Conservation (phyloP, 371 early-diverging fungal genomes). For the Fennellomyces sp. region DNA sequence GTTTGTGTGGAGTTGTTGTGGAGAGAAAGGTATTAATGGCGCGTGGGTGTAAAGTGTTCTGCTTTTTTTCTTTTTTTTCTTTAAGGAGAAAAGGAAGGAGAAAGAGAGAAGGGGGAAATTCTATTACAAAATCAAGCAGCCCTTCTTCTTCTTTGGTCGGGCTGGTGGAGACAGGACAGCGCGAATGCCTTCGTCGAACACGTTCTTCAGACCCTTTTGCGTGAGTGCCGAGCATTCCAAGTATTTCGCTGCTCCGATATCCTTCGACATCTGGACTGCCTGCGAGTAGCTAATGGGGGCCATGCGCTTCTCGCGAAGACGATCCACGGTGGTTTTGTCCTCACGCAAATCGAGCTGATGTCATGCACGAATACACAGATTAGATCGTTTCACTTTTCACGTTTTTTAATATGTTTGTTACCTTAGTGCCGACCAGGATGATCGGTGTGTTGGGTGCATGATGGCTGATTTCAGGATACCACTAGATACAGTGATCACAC, state of each 20-base stretch:
- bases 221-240: conserved; percentile 99
- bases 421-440: conserved; percentile 99
- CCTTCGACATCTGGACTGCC: conserved; percentile 90
- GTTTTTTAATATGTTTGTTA: too few species aligned
- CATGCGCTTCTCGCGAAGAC: conserved; percentile 87
- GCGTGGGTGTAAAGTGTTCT: background rate
- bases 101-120: conserved; percentile 5
- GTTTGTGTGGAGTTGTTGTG: background rate
- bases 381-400: too few species aligned
- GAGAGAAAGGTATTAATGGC: background rate
- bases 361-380: too few species aligned
- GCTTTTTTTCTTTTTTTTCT: background rate
- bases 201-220: conserved; percentile 96
- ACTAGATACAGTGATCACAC: conserved; percentile 48
- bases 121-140: conserved; percentile 67
- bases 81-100: background rate
- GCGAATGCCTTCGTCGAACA: conserved; percentile 97
- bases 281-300: conserved; percentile 89
- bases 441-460: conserved; percentile 95
- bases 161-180: conserved; percentile 78
- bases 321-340: conserved; percentile 87
- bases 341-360: conserved; percentile 97
- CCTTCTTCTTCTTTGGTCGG: conserved; percentile 63
- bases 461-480: conserved; percentile 95
- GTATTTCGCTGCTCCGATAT: conserved; percentile 90